phyloP scores from a whole-genome alignment of 2,329 filamentous ascomycete genomes.

The Dactylellina haptotyla region DNA sequence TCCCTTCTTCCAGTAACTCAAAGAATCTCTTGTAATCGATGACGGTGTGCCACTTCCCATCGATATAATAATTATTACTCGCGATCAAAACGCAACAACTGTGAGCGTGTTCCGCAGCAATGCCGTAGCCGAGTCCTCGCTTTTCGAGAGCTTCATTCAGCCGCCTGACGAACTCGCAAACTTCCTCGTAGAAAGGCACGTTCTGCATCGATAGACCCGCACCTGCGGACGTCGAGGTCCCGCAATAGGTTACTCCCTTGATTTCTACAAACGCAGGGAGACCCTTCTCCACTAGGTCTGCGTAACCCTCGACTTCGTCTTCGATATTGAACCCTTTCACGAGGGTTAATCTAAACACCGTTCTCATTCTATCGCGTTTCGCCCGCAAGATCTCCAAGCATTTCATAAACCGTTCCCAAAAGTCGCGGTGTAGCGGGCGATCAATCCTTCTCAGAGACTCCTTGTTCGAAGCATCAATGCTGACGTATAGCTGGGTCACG shows the following conservation, averaged over 20 bases:
- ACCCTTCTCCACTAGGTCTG: constrained; percentile 83
- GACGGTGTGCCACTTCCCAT: constrained; percentile 86
- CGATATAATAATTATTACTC: constrained; percentile 77
- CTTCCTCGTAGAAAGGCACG: constrained; percentile 94
- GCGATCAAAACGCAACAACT: constrained; percentile 91
- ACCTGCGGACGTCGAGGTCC: constrained; percentile 82
- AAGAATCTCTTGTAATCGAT: constrained; percentile 95
- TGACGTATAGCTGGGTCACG: constrained; percentile 95
- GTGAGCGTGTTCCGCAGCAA: constrained; percentile 93
- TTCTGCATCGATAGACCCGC: constrained; percentile 96
- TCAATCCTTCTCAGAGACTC: constrained; percentile 90
- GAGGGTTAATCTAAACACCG: constrained; percentile 91
- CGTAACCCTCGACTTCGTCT: constrained; percentile 90
- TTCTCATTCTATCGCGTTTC: constrained; percentile 84
- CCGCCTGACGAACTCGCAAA: constrained; percentile 80
- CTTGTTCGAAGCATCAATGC: constrained; percentile 91
- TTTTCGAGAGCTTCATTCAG: constrained; percentile 75
- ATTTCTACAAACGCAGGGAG: constrained; percentile 93
- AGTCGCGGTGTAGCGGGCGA: constrained; percentile 90
- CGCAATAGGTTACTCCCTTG: constrained; percentile 97
- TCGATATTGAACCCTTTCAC: constrained; percentile 99
- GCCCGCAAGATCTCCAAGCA: constrained; percentile 89
- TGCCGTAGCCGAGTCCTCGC: constrained; percentile 82
- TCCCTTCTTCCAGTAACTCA: constrained; percentile 78
- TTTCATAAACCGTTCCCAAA: constrained; percentile 93